Conservation (phyloP, 139 green algal species). For the Desmodesmus armatus region DNA sequence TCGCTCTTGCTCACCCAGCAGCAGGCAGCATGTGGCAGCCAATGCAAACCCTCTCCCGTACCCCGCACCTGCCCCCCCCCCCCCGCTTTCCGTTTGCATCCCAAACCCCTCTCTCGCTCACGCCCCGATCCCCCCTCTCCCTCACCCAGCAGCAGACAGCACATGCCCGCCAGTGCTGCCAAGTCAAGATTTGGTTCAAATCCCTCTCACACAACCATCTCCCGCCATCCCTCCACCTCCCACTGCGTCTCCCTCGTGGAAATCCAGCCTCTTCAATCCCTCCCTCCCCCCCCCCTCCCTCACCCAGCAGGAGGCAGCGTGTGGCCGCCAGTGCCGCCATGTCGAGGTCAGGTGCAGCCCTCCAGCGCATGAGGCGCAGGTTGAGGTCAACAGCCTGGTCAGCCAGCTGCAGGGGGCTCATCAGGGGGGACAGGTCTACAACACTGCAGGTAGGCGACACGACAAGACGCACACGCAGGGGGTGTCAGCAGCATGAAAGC, state of each 20-base stretch:
- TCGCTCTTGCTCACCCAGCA: slow-evolving; percentile 79
- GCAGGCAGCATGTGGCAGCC: slow-evolving; percentile 75
- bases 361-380: slow-evolving; percentile 97
- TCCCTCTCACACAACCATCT: not conserved
- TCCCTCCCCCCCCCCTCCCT: not conserved
- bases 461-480: slow-evolving; percentile 11
- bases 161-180: not conserved
- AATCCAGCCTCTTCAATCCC: too few relatives aligned
- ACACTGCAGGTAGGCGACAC: slow-evolving; percentile 23
- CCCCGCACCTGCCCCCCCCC: not conserved
- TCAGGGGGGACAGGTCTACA: slow-evolving; percentile 72
- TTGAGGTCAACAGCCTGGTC: slow-evolving; percentile 90
- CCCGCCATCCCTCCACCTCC: too few relatives aligned
- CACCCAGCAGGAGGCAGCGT: slow-evolving; percentile 93
- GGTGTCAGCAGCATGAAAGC: slow-evolving; percentile 2
- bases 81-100: not conserved
- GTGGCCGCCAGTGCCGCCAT: slow-evolving; percentile 63
- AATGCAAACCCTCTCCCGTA: slow-evolving; percentile 84
- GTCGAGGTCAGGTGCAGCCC: slow-evolving; percentile 86
- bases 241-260: too few relatives aligned
- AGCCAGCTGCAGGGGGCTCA: slow-evolving; percentile 82
- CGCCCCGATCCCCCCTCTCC: not conserved
- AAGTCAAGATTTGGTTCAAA: not conserved
- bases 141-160: slow-evolving; percentile 92
- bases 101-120: not conserved